Conservation (phyloP, 306 rosid genomes). For the Acacia melanoxylon region DNA sequence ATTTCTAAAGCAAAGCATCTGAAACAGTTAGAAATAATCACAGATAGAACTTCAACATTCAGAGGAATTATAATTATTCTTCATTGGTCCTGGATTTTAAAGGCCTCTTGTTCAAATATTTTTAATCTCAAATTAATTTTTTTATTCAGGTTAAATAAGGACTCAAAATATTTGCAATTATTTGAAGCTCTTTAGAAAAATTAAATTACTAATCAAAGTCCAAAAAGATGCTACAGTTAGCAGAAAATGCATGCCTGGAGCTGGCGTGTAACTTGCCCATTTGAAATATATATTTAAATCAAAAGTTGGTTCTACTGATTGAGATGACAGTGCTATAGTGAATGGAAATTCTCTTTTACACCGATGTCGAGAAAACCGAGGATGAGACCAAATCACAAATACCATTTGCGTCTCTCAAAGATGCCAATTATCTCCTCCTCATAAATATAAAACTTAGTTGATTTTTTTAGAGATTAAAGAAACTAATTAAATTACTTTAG, state of each 20-base stretch:
- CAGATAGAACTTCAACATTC: not conserved
- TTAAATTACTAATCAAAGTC: no score
- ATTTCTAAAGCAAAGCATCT: not conserved
- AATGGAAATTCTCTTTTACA: not conserved
- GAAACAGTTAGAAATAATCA: not conserved
- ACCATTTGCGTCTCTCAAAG: slow-evolving; percentile 1
- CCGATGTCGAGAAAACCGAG: no score
- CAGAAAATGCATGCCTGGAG: not conserved
- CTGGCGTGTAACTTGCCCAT: slow-evolving; percentile 6
- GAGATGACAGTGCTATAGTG: not conserved
- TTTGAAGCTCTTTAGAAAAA: not conserved
- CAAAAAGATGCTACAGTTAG: no score
- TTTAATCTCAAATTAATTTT: not conserved
- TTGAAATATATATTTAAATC: not conserved
- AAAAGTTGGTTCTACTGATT: not conserved
- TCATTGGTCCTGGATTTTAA: not conserved
- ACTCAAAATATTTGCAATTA: not conserved
- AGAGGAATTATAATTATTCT: not conserved
- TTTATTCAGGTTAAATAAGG: not conserved
- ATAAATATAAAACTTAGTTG: no score
- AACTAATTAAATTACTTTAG: no score
- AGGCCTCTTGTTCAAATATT: not conserved
- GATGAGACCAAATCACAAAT: not conserved
- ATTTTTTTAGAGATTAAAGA: no score
- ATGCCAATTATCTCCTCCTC: slow-evolving; percentile 4